Evolutionary conservation across 2,329 filamentous ascomycete species (phyloP).

Genomic region (Exserohilum turcica): DNA sequence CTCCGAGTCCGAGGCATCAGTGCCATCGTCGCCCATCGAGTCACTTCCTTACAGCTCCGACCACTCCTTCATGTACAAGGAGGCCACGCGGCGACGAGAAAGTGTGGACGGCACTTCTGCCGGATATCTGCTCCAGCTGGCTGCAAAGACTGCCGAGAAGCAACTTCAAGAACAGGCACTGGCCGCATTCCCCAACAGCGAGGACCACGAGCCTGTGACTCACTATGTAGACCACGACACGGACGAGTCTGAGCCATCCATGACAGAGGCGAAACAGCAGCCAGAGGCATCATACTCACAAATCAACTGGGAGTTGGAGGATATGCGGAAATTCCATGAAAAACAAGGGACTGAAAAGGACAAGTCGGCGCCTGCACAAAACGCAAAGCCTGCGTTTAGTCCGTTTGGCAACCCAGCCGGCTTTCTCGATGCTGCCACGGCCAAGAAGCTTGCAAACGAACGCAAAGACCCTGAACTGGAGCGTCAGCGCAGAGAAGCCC

Average conservation of each 20-base stretch:
- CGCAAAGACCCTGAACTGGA: constrained; percentile 53
- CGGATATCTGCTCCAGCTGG: constrained; percentile 77
- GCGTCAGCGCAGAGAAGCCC: constrained; percentile 63
- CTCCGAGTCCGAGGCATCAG: constrained; percentile 60
- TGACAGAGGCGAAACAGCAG: constrained; percentile 35
- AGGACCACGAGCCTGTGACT: constrained; percentile 71
- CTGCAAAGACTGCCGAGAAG: constrained; percentile 78
- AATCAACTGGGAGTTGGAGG: constrained; percentile 74
- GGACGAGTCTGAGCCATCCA: constrained; percentile 45
- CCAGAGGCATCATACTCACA: constrained; percentile 69
- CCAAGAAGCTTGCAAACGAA: constrained; percentile 34
- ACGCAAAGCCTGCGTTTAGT: constrained; percentile 25
- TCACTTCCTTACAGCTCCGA: constrained; percentile 56
- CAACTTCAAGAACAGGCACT: constrained; percentile 78
- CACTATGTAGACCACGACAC: constrained; percentile 71
- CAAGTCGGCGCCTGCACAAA: constrained; percentile 26
- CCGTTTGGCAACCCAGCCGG: constrained; percentile 50
- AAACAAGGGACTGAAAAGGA: constrained; percentile 53
- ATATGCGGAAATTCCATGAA: constrained; percentile 79
- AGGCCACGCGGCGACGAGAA: constrained; percentile 62
- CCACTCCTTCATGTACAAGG: constrained; percentile 55
- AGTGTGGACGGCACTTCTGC: constrained; percentile 77
- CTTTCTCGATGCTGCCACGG: constrained; percentile 29
- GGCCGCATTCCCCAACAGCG: constrained; percentile 74
- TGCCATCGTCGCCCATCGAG: constrained; percentile 52